Evolutionary conservation across 257 asterid genomes (phyloP), one percentile per base, ranked within the genome.

Genomic region (Ilex asprella): DNA sequence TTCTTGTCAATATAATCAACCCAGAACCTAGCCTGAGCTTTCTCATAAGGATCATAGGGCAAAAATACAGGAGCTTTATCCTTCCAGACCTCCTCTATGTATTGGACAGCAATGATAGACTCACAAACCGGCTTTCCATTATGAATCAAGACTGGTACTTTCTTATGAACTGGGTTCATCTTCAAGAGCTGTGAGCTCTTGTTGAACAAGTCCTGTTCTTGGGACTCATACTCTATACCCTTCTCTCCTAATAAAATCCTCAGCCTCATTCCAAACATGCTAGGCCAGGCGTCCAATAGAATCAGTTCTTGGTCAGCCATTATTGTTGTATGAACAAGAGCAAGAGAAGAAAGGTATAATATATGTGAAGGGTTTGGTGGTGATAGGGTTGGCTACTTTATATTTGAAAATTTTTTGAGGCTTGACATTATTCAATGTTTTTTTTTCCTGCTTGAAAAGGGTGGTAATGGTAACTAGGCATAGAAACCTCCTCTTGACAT

Each of bases 201-300:
- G 43, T 64, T 31, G 39, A 0, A 12, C 62, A 78, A 46, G 12
- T 78, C 51, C 30, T 83, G 72, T 29, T 78, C 83, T 43, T 31
- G 78, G 76, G 59, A 57, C 55, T 76, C 86, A 29, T 73, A 83
- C 1, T 71, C 47, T 2, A 84, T 39, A 3, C 77, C 78, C 63
- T 81, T 84, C 50, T 76, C 87, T 1, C 77, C 79, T 50, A 80
- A n/a, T 11, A 86, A 83, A 2, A 83, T 35, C 64, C 78, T 71
- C 0, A 30, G 79, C 65, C 86, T 73, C 80, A 81, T 76, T 0
- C 81, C 84, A 43, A 71, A 80, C 86, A 74, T 72, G 27, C 86
- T 81, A 2, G 57, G 15, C 15, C 61, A 16, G 6, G 13, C 2
- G 47, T 72, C 75, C 6, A 84, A 56, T 16, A 82, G 58, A 62